Evolutionary conservation across 73 alveolate species (phyloP).

Genomic region (Symbiodinium pilosum): DNA sequence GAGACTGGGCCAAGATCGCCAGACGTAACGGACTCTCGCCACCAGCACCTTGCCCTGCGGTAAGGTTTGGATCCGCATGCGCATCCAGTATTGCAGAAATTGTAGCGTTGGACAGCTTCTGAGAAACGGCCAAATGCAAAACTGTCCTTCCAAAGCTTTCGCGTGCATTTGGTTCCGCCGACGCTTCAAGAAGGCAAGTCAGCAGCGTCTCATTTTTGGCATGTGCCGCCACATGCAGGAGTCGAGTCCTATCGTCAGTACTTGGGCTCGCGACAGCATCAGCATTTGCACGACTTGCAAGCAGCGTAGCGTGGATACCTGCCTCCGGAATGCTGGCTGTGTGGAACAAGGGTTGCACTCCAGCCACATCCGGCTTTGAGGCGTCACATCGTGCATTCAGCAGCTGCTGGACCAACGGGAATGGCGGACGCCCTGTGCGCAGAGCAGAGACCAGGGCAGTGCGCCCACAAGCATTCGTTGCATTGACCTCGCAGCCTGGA

Average conservation of each 20-base stretch:
- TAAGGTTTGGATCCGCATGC: slow-evolving; percentile 46
- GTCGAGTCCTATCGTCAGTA: background rate
- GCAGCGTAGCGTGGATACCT: background rate
- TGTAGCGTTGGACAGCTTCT: background rate
- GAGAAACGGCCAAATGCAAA: slow-evolving; percentile 29
- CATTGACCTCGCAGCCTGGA: background rate
- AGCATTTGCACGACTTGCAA: slow-evolving; percentile 19
- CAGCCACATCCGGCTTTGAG: background rate
- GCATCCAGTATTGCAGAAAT: slow-evolving; percentile 1
- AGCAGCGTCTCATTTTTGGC: slow-evolving; percentile 38
- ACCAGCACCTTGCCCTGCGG: slow-evolving; percentile 21
- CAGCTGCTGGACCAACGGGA: background rate
- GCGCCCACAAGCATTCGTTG: background rate
- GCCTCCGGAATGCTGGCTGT: slow-evolving; percentile 35
- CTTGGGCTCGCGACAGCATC: slow-evolving; percentile 47
- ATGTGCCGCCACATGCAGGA: slow-evolving; percentile 49
- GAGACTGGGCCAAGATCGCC: slow-evolving; percentile 28
- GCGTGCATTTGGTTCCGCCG: slow-evolving; percentile 8
- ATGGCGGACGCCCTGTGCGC: slow-evolving; percentile 9
- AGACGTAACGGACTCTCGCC: slow-evolving; percentile 71
- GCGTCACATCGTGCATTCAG: slow-evolving; percentile 34
- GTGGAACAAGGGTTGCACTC: slow-evolving; percentile 53
- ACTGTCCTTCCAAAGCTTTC: slow-evolving; percentile 23
- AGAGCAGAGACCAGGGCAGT: slow-evolving; percentile 41
- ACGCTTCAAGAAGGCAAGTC: slow-evolving; percentile 26